A percentile compares a stretch with the other conserved stretches of the same genome.
Evolutionary conservation across 768 basidiomycete genomes (phyloP).

Genomic region (Phanerodontia chrysosporium): DNA sequence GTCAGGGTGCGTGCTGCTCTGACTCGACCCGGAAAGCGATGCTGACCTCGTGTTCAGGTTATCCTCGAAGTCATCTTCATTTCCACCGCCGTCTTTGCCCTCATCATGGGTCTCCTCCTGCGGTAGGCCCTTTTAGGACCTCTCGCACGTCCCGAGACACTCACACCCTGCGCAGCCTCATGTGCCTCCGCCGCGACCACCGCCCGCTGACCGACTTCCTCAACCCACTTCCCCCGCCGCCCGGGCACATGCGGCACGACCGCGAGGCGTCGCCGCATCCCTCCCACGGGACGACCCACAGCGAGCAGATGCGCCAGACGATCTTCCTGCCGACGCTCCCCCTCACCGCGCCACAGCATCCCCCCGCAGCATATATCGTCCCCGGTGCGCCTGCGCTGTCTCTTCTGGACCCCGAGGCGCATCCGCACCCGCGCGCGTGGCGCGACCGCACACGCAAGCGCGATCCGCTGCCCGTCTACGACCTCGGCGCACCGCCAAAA

Average conservation of each 20-base stretch:
- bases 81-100: background rate
- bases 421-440: too few relatives aligned
- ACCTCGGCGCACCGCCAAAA: background rate
- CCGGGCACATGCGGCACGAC: background rate
- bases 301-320: background rate
- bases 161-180: background rate
- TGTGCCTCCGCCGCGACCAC: background rate
- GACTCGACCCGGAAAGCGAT: background rate
- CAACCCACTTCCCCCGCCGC: background rate
- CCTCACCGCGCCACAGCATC: background rate
- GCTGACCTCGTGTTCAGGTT: background rate
- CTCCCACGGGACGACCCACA: background rate
- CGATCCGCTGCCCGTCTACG: background rate
- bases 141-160: background rate
- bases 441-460: background rate
- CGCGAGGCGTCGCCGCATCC: background rate
- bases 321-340: background rate
- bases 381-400: background rate
- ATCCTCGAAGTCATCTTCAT: background rate
- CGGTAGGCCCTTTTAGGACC: background rate
- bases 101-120: background rate
- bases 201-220: background rate
- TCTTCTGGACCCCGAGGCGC: too few relatives aligned
- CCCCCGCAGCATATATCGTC: background rate
- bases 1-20: background rate